Base-by-base conservation (phyloP, 805 yeast species). In the Myxozyma melibiosi region DNA sequence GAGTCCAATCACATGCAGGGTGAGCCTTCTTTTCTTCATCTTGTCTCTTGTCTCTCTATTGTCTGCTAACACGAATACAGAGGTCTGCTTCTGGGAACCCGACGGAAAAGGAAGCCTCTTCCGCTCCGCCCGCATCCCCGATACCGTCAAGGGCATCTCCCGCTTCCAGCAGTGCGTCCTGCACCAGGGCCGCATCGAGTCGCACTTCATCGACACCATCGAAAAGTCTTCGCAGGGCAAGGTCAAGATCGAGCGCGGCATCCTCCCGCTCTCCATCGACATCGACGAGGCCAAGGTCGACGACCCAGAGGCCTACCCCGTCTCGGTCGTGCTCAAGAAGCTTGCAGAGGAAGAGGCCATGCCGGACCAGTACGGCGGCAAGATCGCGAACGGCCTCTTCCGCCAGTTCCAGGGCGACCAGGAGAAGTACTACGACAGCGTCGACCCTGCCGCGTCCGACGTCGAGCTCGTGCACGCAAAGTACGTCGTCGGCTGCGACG, bases 121-220 rank as follows among this genome's bases (percentile, higher is more conserved):
- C 35, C 61, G 74, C 44, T 59, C 63, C 30, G 66, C 70, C 3
- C 57, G 71, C 37, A 64, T 65, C 33, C 64, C 70, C 4, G 71
- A 70, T 53, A 57, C 70, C 9, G 61, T 66, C 35, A 67, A 68
- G n/a, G 71, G 71, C 3, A 62, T 68, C 41, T 69, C 72, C 8
- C 55, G 71, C 13, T 70, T 65, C 62, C 66, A 67, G 42, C 72
- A 70, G 57, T 45, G 65, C 49, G 73, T 70, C 11, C 53, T 70
- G 8, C 73, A 71, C 54, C 74, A 71, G 55, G 73, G 74, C 16
- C 55, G 67, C 24, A 70, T 71, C 49, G 74, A 71, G 61, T 53
- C 63, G 11, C 66, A 64, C 59, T 62, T 71, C 43, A 31, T 52
- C 11, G 68, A 71, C 33, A 58, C 70, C 27, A 68, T 71, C 33